Conservation (phyloP, 306 rosid species). For the Prinsepia uniflora region DNA sequence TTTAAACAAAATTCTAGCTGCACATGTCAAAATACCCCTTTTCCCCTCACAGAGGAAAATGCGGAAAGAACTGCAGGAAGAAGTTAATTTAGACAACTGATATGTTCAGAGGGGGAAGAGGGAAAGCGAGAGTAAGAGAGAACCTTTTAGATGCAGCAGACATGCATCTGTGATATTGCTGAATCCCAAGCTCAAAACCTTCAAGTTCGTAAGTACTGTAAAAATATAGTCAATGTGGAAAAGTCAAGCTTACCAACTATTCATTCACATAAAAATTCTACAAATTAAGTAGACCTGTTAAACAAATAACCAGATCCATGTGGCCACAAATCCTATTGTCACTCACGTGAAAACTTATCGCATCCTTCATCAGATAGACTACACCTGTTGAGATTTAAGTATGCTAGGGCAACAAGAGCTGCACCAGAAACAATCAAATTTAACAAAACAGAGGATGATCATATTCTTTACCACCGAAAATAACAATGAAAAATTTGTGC, state of each 20-base stretch:
- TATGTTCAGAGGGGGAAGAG: not conserved
- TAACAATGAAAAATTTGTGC: not conserved
- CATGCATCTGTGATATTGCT: constrained; percentile 51
- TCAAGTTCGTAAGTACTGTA: constrained; percentile 54
- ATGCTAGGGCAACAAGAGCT: constrained; percentile 50
- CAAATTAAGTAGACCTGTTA: not conserved
- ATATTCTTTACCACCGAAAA: not conserved
- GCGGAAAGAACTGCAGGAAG: too few species aligned
- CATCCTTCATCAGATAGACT: constrained; percentile 46
- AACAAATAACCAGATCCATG: constrained; percentile 8
- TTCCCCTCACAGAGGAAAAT: not conserved
- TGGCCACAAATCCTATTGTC: constrained; percentile 4
- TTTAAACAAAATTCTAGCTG: not conserved
- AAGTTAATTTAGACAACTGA: too few species aligned
- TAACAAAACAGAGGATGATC: not conserved
- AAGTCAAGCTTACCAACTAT: constrained; percentile 1
- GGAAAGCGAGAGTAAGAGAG: constrained; percentile 17
- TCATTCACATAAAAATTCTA: not conserved
- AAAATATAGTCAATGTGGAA: constrained; percentile 2
- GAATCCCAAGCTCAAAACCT: constrained; percentile 61
- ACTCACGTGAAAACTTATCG: constrained; percentile 56
- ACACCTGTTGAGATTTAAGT: constrained; percentile 65
- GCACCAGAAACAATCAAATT: constrained; percentile 12
- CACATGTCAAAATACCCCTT: not conserved
- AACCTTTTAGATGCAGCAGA: constrained; percentile 61